Base-by-base conservation (phyloP, 352 stramenopile species). In the Phytophthora syringae region DNA sequence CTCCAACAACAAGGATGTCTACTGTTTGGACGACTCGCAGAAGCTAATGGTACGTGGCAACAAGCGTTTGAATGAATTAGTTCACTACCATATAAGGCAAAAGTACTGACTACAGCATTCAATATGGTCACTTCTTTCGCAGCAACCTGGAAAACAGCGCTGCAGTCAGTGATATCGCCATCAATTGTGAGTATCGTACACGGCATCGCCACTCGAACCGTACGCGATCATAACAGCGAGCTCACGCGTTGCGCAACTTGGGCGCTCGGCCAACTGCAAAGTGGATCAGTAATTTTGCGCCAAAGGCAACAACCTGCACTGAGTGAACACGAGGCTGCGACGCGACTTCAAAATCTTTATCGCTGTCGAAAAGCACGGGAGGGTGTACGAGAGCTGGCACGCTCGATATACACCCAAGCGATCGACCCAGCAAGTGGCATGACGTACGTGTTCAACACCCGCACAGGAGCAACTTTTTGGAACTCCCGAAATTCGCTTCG, bases 371-470 rank as follows among this genome's bases (percentile, higher is more conserved):
- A 89, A 51, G 84, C 84, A 2, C 65, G 70, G 16, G 51, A 80
- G 30, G 43, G 66, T 36, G 50, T 77, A 11, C 77, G 70, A n/a
- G 54, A 52, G 1, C 50, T 90, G 4, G 82, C 80, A 5, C 52
- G 43, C 6, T 49, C 53, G 0, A 54, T 89, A 13, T 93, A 90
- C 39, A 60, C 60, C 27, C 67, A 70, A 27, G 47, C 71, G 18
- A 63, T 86, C 1, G 84, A 93, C 34, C 79, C 82, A 11, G 45
- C 57, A 7, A 84, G 72, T 4, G 79, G 82, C 7, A 60, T 69
- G 24, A 24, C 28, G 7, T 93, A 90, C 42, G 74, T 80, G 24
- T 88, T 80, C 67, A 91, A 91, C 54, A 77, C 67, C 2, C 69
- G 72, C 12, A 91, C 84, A 5, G 80, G 80, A 27, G 64, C 69